These are phyloP conservation scores for Meyerozyma athensensis DNA, from an alignment of 1,139 yeast genomes.

Conservation along the genomic window DNA sequence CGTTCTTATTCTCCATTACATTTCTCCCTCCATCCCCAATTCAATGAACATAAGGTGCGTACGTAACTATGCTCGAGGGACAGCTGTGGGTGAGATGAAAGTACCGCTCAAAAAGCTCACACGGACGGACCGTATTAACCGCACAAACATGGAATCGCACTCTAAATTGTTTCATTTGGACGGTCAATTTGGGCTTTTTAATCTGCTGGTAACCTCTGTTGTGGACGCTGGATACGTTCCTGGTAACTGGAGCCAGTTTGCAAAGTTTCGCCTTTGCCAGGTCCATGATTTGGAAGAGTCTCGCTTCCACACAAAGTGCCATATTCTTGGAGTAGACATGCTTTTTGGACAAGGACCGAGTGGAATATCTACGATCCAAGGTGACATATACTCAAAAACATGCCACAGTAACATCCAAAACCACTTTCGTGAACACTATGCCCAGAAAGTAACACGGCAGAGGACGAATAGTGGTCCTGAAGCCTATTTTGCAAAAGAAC, in stretches of 20 bases:
- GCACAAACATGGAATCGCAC: slow-evolving; percentile 1
- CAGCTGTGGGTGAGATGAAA: not conserved
- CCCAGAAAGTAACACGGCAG: slow-evolving; percentile 10
- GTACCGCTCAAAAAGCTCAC: not conserved
- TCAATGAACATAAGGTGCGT: not conserved
- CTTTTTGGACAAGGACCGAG: slow-evolving; percentile 72
- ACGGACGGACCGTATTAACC: not conserved
- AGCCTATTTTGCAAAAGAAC: slow-evolving; percentile 28
- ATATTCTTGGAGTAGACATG: slow-evolving; percentile 80
- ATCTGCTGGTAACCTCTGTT: not conserved
- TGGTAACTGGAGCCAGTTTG: slow-evolving; percentile 92
- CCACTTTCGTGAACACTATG: slow-evolving; percentile 46
- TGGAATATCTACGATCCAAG: slow-evolving; percentile 81
- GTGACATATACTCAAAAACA: slow-evolving; percentile 66
- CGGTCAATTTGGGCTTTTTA: not conserved
- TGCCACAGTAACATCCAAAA: slow-evolving; percentile 60
- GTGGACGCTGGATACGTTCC: slow-evolving; percentile 76
- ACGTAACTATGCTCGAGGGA: not conserved
- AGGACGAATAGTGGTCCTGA: slow-evolving; percentile 6
- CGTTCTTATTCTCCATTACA: slow-evolving; percentile 4
- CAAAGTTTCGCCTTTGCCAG: slow-evolving; percentile 31
- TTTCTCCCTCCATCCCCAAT: too few relatives aligned
- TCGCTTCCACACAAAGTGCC: slow-evolving; percentile 52
- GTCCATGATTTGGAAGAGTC: slow-evolving; percentile 36
- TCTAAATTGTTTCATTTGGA: slow-evolving; percentile 1